Conservation (phyloP, 257 asterid species). For the Marsdenia floribunda region DNA sequence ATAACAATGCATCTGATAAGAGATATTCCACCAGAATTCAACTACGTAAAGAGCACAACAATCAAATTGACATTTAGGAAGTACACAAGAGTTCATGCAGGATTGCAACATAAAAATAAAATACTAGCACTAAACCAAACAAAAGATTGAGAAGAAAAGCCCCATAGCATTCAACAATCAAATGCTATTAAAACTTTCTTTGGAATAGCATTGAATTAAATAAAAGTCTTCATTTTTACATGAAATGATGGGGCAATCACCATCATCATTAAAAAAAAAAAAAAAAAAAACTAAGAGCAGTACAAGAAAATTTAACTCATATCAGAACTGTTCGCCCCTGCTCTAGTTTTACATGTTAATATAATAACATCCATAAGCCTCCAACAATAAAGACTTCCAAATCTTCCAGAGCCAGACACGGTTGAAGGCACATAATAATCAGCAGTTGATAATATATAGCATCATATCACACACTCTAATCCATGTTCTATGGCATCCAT, state of each 20-base stretch:
- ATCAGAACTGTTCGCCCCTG: slow-evolving; percentile 2
- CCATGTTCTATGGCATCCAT: slow-evolving; percentile 16
- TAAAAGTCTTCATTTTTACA: slow-evolving; percentile 24
- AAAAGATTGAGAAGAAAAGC: background rate
- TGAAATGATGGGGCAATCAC: slow-evolving; percentile 12
- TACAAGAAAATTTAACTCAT: slow-evolving; percentile 4
- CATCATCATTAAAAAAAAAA: slow-evolving; percentile 12
- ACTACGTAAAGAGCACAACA: background rate
- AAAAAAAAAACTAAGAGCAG: background rate
- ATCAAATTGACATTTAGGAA: background rate
- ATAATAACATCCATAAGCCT: slow-evolving; percentile 5
- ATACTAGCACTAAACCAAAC: background rate
- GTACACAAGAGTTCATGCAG: too few species aligned
- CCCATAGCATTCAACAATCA: background rate
- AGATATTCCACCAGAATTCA: background rate
- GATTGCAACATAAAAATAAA: background rate
- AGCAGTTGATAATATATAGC: slow-evolving; percentile 19
- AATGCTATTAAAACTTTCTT: slow-evolving; percentile 5
- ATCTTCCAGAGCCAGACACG: slow-evolving; percentile 11
- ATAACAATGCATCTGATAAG: background rate
- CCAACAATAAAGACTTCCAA: slow-evolving; percentile 5
- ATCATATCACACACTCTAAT: slow-evolving; percentile 21
- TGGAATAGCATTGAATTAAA: slow-evolving; percentile 16
- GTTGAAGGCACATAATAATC: slow-evolving; percentile 17
- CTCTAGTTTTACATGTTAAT: slow-evolving; percentile 21